These are phyloP conservation scores for Solanum habrochaites DNA, from an alignment of 257 asterid genomes.

Conservation along the genomic window DNA sequence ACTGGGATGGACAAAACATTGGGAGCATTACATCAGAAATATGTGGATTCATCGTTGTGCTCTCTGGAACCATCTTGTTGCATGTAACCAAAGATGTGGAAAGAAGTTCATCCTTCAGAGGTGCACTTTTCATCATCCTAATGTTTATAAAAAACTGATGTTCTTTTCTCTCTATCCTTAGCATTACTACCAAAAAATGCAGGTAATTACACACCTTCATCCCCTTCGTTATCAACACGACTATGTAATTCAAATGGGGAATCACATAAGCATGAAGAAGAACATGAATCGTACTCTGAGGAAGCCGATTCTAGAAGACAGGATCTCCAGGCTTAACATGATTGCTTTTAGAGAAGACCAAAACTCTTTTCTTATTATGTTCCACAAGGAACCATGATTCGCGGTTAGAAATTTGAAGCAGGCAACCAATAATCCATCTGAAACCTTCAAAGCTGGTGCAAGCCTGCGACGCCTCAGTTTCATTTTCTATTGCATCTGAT, in stretches of 20 bases:
- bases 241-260: conserved; percentile 48
- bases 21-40: conserved; percentile 58
- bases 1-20: conserved; percentile 72
- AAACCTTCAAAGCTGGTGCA: not conserved
- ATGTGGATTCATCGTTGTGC: conserved; percentile 69
- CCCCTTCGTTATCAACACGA: conserved; percentile 54
- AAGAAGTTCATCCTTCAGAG: conserved; percentile 56
- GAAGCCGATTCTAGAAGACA: conserved; percentile 24
- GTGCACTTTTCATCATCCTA: conserved; percentile 9
- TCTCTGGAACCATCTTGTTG: conserved; percentile 68
- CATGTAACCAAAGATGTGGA: conserved; percentile 62
- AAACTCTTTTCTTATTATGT: not conserved
- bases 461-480: not conserved
- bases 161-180: not conserved
- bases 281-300: conserved; percentile 19
- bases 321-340: conserved; percentile 12
- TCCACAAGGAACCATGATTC: not conserved
- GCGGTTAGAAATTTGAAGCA: not conserved
- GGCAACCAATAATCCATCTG: not conserved
- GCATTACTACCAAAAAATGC: not conserved
- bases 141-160: not conserved
- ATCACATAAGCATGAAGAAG: conserved; percentile 24
- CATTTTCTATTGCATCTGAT: not conserved
- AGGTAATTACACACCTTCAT: conserved; percentile 52
- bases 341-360: not conserved